Base-by-base conservation (phyloP, 176 grass and related monocot genomes). In the Poa annua region DNA sequence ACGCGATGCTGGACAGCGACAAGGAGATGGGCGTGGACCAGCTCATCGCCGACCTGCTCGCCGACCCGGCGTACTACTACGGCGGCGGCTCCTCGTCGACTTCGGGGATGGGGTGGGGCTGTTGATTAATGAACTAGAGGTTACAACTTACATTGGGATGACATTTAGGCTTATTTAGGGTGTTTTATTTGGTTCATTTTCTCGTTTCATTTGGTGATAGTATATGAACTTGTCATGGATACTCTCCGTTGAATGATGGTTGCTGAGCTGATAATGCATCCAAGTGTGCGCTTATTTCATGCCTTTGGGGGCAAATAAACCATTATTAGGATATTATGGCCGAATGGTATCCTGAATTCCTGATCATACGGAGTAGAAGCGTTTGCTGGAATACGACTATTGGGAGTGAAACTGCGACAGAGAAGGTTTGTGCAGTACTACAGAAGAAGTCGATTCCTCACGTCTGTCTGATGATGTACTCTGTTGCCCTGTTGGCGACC, bases 1-100 rank as follows among this genome's bases (percentile, higher is more conserved):
- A 98, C 77, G 85, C 89, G 13, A 96, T 98, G 68, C 87, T 98
- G 83, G 93, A 95, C 69, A 88, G 89, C 33, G 93, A 95, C 66
- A 91, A 86, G 85, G 87, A 98, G 87, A 90, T 89, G 64, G 85
- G 66, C 26, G 81, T 88, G 54, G 88, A 92, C 71, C 76, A 90
- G 84, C 86, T 83, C 59, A 75, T 90, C 69, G 71, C 88, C 61
- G 85, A 90, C 69, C 82, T 93, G 39, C 85, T 85, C 38, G 77
- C 78, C 26, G 91, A 92, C 35, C 80, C 84, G 32, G 72, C 80
- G 4, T 81, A 90, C 74, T 90, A 90, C 88, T 80, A 74, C 33
- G 59, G 56, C 8, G 70, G 69, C 16, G 54, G 60, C 22, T 84
- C 84, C 3, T 84, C 86, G 0, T 80, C 83, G 55, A 74, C 22